A percentile compares a stretch with the other conserved stretches of the same genome.
Evolutionary conservation across 331 rosid genomes (phyloP).

Genomic region (Quercus lobata): DNA sequence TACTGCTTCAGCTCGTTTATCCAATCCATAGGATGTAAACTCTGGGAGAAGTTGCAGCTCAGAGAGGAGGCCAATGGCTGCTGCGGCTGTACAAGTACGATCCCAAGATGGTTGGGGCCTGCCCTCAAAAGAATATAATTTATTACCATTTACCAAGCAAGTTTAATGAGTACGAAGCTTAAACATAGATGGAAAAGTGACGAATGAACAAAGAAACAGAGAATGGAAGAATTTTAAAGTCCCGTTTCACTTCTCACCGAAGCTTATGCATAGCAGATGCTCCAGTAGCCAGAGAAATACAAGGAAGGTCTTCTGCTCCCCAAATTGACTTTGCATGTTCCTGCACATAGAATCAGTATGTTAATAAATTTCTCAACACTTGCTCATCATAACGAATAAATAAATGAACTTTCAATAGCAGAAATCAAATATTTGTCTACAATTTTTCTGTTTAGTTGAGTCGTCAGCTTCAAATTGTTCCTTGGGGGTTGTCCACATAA

Average conservation of each 20-base stretch:
- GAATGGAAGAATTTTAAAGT: background rate
- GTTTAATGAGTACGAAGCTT: background rate
- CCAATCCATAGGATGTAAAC: constrained; percentile 50
- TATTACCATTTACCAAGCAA: constrained; percentile 10
- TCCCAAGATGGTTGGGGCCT: constrained; percentile 99
- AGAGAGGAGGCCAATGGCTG: constrained; percentile 68
- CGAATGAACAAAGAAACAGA: background rate
- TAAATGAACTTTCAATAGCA: background rate
- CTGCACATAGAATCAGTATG: constrained; percentile 33
- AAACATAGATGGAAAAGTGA: background rate
- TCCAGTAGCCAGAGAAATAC: constrained; percentile 71
- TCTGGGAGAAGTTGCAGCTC: constrained; percentile 70
- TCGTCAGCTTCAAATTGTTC: background rate
- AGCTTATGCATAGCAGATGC: constrained; percentile 94
- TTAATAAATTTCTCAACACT: background rate
- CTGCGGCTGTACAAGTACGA: constrained; percentile 93
- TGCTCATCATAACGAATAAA: background rate
- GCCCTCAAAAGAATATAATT: constrained; percentile 8
- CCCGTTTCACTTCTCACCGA: constrained; percentile 47
- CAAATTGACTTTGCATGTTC: constrained; percentile 64
- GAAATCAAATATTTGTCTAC: background rate
- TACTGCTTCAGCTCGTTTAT: constrained; percentile 59
- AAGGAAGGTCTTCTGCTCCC: constrained; percentile 76
- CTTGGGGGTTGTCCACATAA: background rate
- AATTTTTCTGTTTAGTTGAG: background rate